phyloP scores from a whole-genome alignment of 139 green algal species.

The Deuterostichococcus epilithicus region DNA sequence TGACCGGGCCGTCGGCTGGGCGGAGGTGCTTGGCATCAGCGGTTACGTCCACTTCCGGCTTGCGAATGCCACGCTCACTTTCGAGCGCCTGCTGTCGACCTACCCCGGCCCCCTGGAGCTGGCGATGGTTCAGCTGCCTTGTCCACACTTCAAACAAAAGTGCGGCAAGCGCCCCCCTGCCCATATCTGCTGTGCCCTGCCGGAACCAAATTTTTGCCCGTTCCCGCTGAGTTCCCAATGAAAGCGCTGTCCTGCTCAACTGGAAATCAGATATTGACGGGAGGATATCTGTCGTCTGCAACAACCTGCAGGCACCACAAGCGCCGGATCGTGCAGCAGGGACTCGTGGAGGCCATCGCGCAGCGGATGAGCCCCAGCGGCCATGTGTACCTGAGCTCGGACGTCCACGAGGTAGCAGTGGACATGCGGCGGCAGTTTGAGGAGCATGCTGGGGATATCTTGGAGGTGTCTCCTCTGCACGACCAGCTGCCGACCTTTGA shows the following conservation, averaged over 20 bases:
- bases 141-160: constrained; percentile 86
- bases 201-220: background rate
- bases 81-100: constrained; percentile 48
- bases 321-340: constrained; percentile 4
- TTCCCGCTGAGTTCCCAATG: background rate
- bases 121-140: constrained; percentile 49
- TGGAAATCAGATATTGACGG: background rate
- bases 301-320: constrained; percentile 14
- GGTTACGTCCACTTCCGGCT: constrained; percentile 56
- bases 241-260: background rate
- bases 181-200: constrained; percentile 34
- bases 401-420: constrained; percentile 30
- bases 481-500: background rate
- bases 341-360: background rate
- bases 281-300: constrained; percentile 4
- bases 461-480: constrained; percentile 10
- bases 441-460: constrained; percentile 8
- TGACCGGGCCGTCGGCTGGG: constrained; percentile 72
- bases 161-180: constrained; percentile 84
- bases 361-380: background rate
- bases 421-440: constrained; percentile 63
- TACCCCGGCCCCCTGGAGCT: constrained; percentile 67
- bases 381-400: constrained; percentile 32
- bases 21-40: constrained; percentile 32
- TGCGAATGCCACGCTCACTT: constrained; percentile 77